Conservation (phyloP, 2,329 filamentous ascomycete species). For the Tolypocladium guangdongense region DNA sequence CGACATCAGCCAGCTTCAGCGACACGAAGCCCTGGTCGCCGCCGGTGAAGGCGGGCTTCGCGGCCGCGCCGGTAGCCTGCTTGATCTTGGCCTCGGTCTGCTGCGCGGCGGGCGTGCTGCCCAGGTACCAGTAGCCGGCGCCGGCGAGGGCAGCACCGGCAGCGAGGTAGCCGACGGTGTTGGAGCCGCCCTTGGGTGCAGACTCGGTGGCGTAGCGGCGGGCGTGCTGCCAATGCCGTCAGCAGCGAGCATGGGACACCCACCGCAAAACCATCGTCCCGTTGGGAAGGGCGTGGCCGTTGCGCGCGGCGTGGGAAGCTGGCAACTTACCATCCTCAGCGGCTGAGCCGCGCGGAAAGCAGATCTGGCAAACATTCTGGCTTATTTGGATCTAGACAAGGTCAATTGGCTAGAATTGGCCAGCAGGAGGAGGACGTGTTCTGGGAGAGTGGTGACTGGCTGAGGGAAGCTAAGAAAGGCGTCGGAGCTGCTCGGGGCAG, state of each 20-base stretch:
- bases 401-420: constrained; percentile 14
- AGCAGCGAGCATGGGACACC: constrained; percentile 4
- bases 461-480: not conserved
- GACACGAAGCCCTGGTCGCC: constrained; percentile 84
- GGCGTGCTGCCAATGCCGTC: constrained; percentile 31
- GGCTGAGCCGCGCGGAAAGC: constrained; percentile 54
- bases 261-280: not conserved
- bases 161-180: constrained; percentile 48
- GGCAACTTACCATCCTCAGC: constrained; percentile 47
- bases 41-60: constrained; percentile 55
- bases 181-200: constrained; percentile 41
- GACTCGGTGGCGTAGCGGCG: constrained; percentile 60
- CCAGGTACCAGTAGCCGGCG: constrained; percentile 45
- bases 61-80: constrained; percentile 25
- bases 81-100: constrained; percentile 46
- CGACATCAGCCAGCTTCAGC: constrained; percentile 67
- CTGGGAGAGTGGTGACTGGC: not conserved
- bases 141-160: constrained; percentile 48
- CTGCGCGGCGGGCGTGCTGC: constrained; percentile 39
- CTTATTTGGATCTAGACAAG: constrained; percentile 1
- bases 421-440: not conserved
- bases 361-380: constrained; percentile 57
- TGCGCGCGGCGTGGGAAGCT: not conserved
- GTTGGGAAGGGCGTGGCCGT: not conserved
- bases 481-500: not conserved